Evolutionary conservation across 129 eudicot species (phyloP).

Genomic region (Heracleum sosnowskyi): DNA sequence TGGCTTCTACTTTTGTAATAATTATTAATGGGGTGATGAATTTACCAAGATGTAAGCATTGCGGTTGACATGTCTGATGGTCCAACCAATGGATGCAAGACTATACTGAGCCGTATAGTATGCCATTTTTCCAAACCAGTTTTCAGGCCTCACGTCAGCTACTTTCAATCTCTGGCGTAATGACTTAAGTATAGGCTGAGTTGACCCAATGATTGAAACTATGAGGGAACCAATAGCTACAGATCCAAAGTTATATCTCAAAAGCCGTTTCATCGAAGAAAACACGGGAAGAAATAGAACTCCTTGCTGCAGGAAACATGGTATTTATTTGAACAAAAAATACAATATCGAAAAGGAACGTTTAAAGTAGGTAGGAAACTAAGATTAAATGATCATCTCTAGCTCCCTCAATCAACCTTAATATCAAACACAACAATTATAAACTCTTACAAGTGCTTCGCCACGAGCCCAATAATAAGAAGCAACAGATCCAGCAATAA

Average conservation of each 20-base stretch:
- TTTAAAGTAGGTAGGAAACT: background rate
- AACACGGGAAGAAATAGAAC: constrained; percentile 93
- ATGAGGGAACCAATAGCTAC: constrained; percentile 82
- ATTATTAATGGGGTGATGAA: background rate
- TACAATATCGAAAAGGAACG: background rate
- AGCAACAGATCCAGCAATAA: constrained; percentile 95
- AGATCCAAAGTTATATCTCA: constrained; percentile 74
- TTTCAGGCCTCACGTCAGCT: constrained; percentile 52
- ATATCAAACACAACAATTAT: constrained; percentile 3
- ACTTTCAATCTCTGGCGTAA: constrained; percentile 71
- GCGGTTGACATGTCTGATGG: constrained; percentile 79
- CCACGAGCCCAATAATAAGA: constrained; percentile 97
- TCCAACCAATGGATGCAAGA: constrained; percentile 61
- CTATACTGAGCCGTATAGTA: constrained; percentile 48
- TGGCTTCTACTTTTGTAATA: background rate
- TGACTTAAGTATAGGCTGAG: constrained; percentile 71
- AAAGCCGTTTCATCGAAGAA: constrained; percentile 87
- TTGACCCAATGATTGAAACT: constrained; percentile 75
- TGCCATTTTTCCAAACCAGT: constrained; percentile 51
- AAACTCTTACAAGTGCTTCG: constrained; percentile 60
- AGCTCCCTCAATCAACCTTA: constrained; percentile 1
- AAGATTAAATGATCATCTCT: background rate
- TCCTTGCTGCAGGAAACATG: constrained; percentile 41
- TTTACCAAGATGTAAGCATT: constrained; percentile 91
- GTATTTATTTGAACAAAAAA: background rate